phyloP scores from a whole-genome alignment of 805 yeast species.

The Wickerhamomyces sydowiorum region DNA sequence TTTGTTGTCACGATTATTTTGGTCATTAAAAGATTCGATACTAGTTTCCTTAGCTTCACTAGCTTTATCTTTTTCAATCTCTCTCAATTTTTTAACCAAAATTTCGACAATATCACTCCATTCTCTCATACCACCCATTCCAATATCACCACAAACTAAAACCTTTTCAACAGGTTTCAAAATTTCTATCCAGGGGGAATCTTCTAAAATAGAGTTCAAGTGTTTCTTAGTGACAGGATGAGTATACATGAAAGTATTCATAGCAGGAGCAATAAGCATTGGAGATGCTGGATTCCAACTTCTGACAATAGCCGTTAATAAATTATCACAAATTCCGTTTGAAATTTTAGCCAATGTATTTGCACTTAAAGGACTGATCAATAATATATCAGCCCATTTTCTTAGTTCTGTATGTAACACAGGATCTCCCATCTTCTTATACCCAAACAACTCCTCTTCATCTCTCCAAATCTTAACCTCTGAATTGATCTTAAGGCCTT shows the following conservation, averaged over 20 bases:
- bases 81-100: conserved; percentile 25
- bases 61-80: conserved; percentile 22
- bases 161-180: conserved; percentile 80
- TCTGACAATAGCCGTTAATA: conserved; percentile 66
- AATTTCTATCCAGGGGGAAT: conserved; percentile 69
- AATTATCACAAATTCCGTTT: conserved; percentile 72
- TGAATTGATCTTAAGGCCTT: conserved; percentile 56
- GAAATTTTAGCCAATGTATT: conserved; percentile 73
- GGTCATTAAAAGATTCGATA: conserved; percentile 5
- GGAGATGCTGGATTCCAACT: conserved; percentile 78
- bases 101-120: conserved; percentile 78
- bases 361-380: conserved; percentile 76
- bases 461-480: conserved; percentile 84
- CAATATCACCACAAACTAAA: conserved; percentile 75
- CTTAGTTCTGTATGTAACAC: conserved; percentile 73
- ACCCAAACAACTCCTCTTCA: conserved; percentile 66
- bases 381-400: conserved; percentile 78
- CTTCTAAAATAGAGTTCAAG: conserved; percentile 53
- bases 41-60: conserved; percentile 22
- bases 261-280: conserved; percentile 73
- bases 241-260: conserved; percentile 81
- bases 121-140: conserved; percentile 91
- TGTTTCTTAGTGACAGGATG: conserved; percentile 77
- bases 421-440: conserved; percentile 58
- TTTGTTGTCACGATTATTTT: conserved; percentile 5